Evolutionary conservation across 805 yeast species (phyloP), one percentile per base, ranked within the genome.

Genomic region (Schwanniomyces polymorphus): DNA sequence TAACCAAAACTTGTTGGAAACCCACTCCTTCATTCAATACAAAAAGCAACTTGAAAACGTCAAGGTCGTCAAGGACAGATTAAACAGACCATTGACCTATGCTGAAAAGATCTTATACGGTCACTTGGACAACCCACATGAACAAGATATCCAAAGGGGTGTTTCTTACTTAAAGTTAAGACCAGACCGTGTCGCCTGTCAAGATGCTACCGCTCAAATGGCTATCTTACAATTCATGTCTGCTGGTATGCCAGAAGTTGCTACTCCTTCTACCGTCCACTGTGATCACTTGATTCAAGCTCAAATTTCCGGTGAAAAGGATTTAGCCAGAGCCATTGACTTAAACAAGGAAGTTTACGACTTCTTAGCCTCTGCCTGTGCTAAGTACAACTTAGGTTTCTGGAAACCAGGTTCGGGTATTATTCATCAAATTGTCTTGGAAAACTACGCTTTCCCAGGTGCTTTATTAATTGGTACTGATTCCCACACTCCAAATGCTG

Each of bases 381-480:
- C 92, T 61, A 91, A 91, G 78, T 91, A 91, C 78, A 91, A 92
- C 78, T 87, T 91, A 70, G 97, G 96, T 72, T 91, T 91, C 84
- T 91, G 98, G 98, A 91, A 91, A 67, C 97, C 97, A 61, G 97
- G 97, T 64, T 91, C 97, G 37, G 98, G 98, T 80, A 91, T 91
- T 63, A 91, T 91, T 63, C 98, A 91, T 76, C 98, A 91, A 78
- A 92, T 91, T 58, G 95, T 91, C 42, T 79, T 91, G 64, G 98
- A 91, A 78, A 92, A 91, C 80, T 91, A 88, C 73, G 94, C 97
- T 51, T 89, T 88, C 83, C 98, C 98, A 70, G 98, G 98, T 76
- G 89, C 92, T 56, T 81, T 91, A 77, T 86, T 91, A 79, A 83
- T 91, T 58, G 97, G 97, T 79, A 91, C 97, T 48, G 97, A 91